phyloP scores from a whole-genome alignment of 106 monocot genomes.

The Acanthochlamys bracteata region DNA sequence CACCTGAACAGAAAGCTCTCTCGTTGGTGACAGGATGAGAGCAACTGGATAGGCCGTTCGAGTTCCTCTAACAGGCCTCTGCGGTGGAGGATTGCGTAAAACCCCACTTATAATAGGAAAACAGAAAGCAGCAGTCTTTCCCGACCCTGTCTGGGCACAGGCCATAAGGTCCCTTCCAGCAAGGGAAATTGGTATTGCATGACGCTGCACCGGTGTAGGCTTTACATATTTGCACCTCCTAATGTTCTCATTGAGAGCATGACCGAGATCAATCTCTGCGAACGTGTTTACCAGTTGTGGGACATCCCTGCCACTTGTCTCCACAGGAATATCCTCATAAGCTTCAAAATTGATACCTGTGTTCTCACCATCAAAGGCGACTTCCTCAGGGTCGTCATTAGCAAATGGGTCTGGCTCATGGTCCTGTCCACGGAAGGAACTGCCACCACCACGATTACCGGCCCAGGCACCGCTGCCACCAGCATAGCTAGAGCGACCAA shows the following conservation, averaged over 20 bases:
- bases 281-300: constrained; percentile 61
- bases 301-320: constrained; percentile 51
- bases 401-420: constrained; percentile 49
- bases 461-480: constrained; percentile 26
- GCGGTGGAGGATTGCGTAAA: constrained; percentile 37
- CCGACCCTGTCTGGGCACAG: constrained; percentile 81
- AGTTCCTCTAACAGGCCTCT: constrained; percentile 33
- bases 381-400: constrained; percentile 22
- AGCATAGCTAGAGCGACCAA: constrained; percentile 7
- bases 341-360: constrained; percentile 73
- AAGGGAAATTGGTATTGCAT: constrained; percentile 67
- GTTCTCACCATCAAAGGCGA: constrained; percentile 26
- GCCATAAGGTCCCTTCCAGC: constrained; percentile 68
- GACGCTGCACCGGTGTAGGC: constrained; percentile 72
- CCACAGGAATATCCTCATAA: constrained; percentile 73
- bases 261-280: constrained; percentile 66
- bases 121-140: constrained; percentile 77
- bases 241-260: constrained; percentile 64
- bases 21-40: constrained; percentile 62
- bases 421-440: constrained; percentile 24
- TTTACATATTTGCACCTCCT: constrained; percentile 68
- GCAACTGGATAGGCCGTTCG: constrained; percentile 50
- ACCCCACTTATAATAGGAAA: constrained; percentile 77
- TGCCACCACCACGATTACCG: constrained; percentile 21
- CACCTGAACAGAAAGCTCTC: constrained; percentile 65